Evolutionary conservation across 192 early-diverging fungal genomes (phyloP).

Genomic region (Gaertneriomyces semiglobifer): DNA sequence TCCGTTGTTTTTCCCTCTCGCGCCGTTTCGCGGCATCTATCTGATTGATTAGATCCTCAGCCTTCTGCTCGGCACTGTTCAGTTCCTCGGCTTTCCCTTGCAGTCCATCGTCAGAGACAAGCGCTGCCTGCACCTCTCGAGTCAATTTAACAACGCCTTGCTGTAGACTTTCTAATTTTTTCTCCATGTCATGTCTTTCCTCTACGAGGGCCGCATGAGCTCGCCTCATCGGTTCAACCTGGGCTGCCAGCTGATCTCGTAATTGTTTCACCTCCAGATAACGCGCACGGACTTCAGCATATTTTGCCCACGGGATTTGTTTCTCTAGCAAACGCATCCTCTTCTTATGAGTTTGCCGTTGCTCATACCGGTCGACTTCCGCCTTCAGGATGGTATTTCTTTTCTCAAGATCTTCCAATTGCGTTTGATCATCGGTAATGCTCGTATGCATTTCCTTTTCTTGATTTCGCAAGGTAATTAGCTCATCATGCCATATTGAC

Average conservation of each 20-base stretch:
- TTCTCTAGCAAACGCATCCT: conserved; percentile 60
- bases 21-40: conserved; percentile 4
- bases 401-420: conserved; percentile 61
- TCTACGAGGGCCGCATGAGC: conserved; percentile 35
- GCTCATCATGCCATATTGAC: conserved; percentile 59
- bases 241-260: background rate
- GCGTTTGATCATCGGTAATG: conserved; percentile 45
- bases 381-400: conserved; percentile 69
- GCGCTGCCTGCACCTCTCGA: conserved; percentile 2
- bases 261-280: conserved; percentile 42
- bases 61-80: conserved; percentile 7
- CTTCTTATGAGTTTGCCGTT: conserved; percentile 64
- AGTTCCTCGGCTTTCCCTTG: conserved; percentile 19
- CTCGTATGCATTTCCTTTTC: conserved; percentile 36
- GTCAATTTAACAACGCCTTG: conserved; percentile 7
- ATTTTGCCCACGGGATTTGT: conserved; percentile 61
- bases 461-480: conserved; percentile 50
- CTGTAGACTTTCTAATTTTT: conserved; percentile 19
- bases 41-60: conserved; percentile 10
- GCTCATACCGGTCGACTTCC: conserved; percentile 71
- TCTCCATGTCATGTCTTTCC: conserved; percentile 36
- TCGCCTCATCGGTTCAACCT: conserved; percentile 1
- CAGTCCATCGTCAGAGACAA: conserved; percentile 1
- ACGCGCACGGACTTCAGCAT: conserved; percentile 53
- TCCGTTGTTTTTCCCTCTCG: conserved; percentile 25